Evolutionary conservation across 192 early-diverging fungal genomes (phyloP), one percentile per base, ranked within the genome.

Genomic region (Coemansia sp.): DNA sequence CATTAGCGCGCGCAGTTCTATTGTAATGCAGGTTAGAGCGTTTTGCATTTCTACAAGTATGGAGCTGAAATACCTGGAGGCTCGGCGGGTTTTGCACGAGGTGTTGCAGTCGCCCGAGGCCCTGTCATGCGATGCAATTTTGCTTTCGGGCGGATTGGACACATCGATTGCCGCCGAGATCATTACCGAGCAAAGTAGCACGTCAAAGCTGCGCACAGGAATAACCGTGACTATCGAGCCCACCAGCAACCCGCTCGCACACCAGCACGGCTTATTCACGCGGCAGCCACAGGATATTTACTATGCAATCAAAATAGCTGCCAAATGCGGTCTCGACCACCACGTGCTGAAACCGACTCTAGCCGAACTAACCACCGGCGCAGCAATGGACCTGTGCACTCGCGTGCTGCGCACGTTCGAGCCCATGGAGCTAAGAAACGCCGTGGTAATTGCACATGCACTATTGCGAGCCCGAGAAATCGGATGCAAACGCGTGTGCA

Each of bases 341-440:
- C 60, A 72, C 32, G 44, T 82, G 9, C 52, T 85, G 27, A 62
- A 56, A 56, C 60, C 83, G 21, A 58, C 74, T 1, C 50, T 71
- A 19, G 75, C 58, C 6, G 64, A 67, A 27, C 47, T 79, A 23
- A 51, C 67, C 10, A 66, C 64, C 2, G 59, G 67, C 15, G 62
- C 71, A 12, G 47, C 67, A n/a, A 57, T 86, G 46, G 67, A 70
- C 30, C 62, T 80, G n/a, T 79, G 78, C 43, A 64, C 86, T 26
- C 46, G 66, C 20, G 70, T 75, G 4, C 74, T 86, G 12, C 53
- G 79, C 20, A 83, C 84, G 0, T 88, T 88, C 55, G 86, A 88
- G 28, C 82, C 83, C 0, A 88, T 88, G 86, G 86, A 85, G 48
- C 73, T 88, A 38, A 79, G 86, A 14, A 84, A 84, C 55, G 71